A percentile compares a stretch with the other conserved stretches of the same genome.
These are phyloP conservation scores for Talaromyces rugulosus DNA, from an alignment of 2,329 filamentous ascomycete genomes.

Conservation along the genomic window DNA sequence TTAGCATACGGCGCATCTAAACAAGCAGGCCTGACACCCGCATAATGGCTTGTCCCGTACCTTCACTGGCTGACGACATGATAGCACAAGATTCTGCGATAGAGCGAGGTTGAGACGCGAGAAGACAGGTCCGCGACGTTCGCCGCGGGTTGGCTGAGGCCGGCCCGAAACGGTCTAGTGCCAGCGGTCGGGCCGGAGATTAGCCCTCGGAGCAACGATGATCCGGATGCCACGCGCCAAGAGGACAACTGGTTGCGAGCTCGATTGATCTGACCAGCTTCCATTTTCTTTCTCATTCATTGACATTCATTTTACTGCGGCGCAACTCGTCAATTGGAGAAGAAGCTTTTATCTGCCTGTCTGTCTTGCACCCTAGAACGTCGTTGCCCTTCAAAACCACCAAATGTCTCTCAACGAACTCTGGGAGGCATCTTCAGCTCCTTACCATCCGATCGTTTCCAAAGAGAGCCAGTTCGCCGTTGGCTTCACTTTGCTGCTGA, in stretches of 20 bases:
- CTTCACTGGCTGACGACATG: conserved; percentile 33
- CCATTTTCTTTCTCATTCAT: background rate
- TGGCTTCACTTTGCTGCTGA: conserved; percentile 68
- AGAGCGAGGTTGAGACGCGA: background rate
- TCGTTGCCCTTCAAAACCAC: background rate
- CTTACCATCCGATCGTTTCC: conserved; percentile 72
- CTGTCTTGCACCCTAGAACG: background rate
- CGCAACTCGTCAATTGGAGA: background rate
- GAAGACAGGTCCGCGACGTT: conserved; percentile 6
- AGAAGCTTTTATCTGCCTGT: background rate
- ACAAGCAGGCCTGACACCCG: background rate
- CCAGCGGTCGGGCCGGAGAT: conserved; percentile 10
- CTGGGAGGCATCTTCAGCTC: conserved; percentile 89
- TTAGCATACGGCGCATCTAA: conserved; percentile 6
- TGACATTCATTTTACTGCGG: background rate
- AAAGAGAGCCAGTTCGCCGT: conserved; percentile 83
- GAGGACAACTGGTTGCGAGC: conserved; percentile 13
- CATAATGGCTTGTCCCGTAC: conserved; percentile 10
- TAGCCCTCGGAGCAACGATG: conserved; percentile 20
- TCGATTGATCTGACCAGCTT: background rate
- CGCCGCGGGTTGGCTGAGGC: conserved; percentile 15
- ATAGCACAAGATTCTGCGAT: background rate
- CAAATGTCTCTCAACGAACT: conserved; percentile 72
- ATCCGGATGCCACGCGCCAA: conserved; percentile 19
- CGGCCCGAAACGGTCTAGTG: background rate